Evolutionary conservation across 352 stramenopile species (phyloP).

Genomic region (Peronospora destructor): DNA sequence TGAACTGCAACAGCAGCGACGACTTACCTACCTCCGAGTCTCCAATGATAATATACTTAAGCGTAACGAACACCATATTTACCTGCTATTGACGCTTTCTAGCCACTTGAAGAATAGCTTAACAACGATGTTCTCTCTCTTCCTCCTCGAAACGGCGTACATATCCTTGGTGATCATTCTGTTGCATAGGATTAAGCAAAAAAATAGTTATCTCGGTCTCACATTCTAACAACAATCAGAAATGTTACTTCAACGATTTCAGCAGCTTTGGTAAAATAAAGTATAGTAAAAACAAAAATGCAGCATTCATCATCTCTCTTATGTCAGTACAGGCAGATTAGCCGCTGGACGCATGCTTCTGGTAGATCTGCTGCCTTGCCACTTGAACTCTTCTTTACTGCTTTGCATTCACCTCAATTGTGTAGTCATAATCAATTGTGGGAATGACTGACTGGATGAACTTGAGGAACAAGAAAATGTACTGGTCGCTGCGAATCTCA

Average conservation of each 20-base stretch:
- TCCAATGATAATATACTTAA: slow-evolving; percentile 88
- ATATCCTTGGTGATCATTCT: neutral
- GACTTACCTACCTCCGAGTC: slow-evolving; percentile 88
- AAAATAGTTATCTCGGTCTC: neutral
- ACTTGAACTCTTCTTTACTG: slow-evolving; percentile 18
- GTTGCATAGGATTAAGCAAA: neutral
- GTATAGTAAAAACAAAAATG: too few species aligned
- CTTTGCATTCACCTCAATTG: slow-evolving; percentile 91
- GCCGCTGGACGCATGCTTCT: too few species aligned
- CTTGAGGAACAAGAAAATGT: slow-evolving; percentile 99
- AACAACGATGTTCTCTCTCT: neutral
- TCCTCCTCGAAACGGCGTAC: neutral
- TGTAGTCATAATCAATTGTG: slow-evolving; percentile 99
- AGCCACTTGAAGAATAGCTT: neutral
- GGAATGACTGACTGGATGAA: slow-evolving; percentile 98
- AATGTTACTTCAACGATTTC: neutral
- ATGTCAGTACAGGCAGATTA: neutral
- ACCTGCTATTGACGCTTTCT: neutral
- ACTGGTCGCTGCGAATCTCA: slow-evolving; percentile 91
- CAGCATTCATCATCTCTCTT: neutral
- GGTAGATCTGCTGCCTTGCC: too few species aligned
- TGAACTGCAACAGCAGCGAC: slow-evolving; percentile 87
- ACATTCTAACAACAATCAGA: neutral
- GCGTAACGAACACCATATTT: slow-evolving; percentile 82
- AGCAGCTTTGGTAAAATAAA: too few species aligned